Base-by-base conservation (phyloP, 169 alveolate genomes). In the Eimeria sp. region DNA sequence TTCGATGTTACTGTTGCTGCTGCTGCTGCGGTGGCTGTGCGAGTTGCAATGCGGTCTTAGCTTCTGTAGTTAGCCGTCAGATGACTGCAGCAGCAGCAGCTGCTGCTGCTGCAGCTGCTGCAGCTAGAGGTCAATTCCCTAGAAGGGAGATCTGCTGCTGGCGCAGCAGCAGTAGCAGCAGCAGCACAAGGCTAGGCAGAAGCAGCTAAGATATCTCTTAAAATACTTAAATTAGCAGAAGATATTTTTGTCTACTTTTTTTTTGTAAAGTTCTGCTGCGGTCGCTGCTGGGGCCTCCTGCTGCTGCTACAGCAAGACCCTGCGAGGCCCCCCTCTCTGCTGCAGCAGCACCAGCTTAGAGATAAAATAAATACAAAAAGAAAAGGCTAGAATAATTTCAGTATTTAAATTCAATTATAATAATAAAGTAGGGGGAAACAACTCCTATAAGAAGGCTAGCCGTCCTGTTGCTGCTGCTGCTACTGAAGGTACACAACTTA, bases 121-220 rank as follows among this genome's bases (percentile, higher is more conserved):
- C 54, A 34, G 61, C 61, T 40, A 14, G 87, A 34, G 87, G 57
- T 20, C 87, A 30, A n/a, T 30, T 34, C 87, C 87, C 63, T 11
- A 14, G 16, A 27, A 20, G 30, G 18, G 61, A 47, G 49, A 34
- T 20, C 58, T 40, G 87, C 87, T 10, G 87, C 87, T 4, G 87
- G 54, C 25, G 84, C 87, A 76, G 87, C 87, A 76, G 87, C 87
- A 76, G 87, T 61, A 16, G 61, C 87, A 43, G 87, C 87, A 43
- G 80, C 80, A 25, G 27, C 20, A 25, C 70, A 0, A 61, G 20
- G 18, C 70, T 18, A 61, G 70, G 20, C 70, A 25, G 70, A 9
- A 61, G n/a, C n/a, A 61, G 70, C 70, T 4, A 54, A 54, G 70
- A 61, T 0, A 0, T 7, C 20, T 61, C 0, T 61, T 18, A 61